These are phyloP conservation scores for Ormosia semicastrata DNA, from an alignment of 306 rosid species.

Conservation along the genomic window DNA sequence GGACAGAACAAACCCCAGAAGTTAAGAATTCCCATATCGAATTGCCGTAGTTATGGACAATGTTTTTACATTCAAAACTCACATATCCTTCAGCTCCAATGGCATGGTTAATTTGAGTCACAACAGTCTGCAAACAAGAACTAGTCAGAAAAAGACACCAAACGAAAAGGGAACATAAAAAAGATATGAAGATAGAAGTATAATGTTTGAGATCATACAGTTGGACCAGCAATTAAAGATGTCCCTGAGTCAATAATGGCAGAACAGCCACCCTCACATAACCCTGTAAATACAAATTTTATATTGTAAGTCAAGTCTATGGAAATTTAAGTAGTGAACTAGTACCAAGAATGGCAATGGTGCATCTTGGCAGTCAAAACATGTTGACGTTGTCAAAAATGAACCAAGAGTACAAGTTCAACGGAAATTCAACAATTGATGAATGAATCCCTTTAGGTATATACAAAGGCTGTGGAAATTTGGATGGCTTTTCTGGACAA, in stretches of 20 bases:
- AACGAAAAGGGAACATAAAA: background rate
- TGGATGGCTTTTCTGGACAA: constrained; percentile 14
- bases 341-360: background rate
- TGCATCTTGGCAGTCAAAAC: background rate
- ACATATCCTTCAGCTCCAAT: constrained; percentile 70
- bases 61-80: constrained; percentile 64
- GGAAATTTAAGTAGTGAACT: background rate
- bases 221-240: constrained; percentile 75
- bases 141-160: constrained; percentile 12
- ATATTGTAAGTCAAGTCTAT: background rate
- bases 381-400: background rate
- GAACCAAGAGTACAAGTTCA: constrained; percentile 5
- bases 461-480: background rate
- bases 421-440: background rate
- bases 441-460: background rate
- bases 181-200: background rate
- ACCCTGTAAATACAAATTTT: constrained; percentile 39
- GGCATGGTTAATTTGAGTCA: constrained; percentile 77
- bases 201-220: constrained; percentile 43
- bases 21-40: constrained; percentile 62
- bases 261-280: constrained; percentile 56
- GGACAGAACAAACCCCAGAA: constrained; percentile 48
- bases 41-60: constrained; percentile 54
- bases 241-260: constrained; percentile 79
- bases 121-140: constrained; percentile 50